Conservation (phyloP, 148 eudicot genomes). For the Amaranthus palmeri region DNA sequence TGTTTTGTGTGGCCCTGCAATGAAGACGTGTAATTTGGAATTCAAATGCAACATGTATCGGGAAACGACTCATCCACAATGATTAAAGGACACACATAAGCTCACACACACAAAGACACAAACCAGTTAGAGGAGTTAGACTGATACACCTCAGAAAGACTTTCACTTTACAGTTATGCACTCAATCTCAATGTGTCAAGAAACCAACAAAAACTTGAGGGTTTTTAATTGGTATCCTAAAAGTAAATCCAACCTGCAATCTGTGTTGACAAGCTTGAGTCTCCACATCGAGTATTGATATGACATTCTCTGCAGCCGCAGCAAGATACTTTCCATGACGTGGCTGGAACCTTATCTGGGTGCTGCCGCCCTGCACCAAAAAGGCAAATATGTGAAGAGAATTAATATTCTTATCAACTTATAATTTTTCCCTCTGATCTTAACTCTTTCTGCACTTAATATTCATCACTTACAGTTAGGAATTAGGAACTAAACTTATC, state of each 20-base stretch:
- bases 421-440: not conserved
- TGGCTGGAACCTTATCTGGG: constrained; percentile 82
- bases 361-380: constrained; percentile 53
- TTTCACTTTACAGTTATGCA: not conserved
- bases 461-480: not conserved
- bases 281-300: constrained; percentile 74
- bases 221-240: not conserved
- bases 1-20: constrained; percentile 78
- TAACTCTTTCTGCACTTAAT: not conserved
- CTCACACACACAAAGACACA: not conserved
- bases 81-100: not conserved
- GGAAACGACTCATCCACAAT: not conserved
- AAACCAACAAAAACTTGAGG: not conserved
- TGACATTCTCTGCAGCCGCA: constrained; percentile 76
- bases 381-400: not conserved
- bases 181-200: not conserved
- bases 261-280: constrained; percentile 67
- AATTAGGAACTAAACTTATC: too few relatives aligned
- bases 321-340: constrained; percentile 78
- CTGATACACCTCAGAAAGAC: not conserved
- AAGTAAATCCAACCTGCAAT: constrained; percentile 43
- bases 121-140: not conserved
- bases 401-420: not conserved
- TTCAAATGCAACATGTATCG: not conserved
- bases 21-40: constrained; percentile 1